These are phyloP conservation scores for Prunus padus DNA, from an alignment of 306 rosid species.

Conservation along the genomic window DNA sequence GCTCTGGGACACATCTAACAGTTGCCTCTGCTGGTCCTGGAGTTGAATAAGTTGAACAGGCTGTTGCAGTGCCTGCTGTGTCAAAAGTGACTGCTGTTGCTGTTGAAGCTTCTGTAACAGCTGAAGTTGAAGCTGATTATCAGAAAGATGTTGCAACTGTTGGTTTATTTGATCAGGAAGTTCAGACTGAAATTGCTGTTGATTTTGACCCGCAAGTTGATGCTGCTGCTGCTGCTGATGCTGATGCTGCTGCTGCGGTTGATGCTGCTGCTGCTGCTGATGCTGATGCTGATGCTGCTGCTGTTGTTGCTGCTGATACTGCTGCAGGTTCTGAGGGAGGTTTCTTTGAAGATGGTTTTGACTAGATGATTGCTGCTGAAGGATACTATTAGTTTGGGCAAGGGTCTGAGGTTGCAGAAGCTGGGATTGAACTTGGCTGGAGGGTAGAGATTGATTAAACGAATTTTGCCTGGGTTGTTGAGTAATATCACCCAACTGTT, in stretches of 20 bases:
- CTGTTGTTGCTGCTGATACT: constrained; percentile 40
- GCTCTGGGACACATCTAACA: constrained; percentile 58
- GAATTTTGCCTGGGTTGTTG: constrained; percentile 54
- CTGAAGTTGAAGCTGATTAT: constrained; percentile 65
- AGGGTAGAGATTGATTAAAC: constrained; percentile 55
- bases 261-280: no score
- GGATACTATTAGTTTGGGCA: constrained; percentile 46
- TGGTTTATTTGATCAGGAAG: constrained; percentile 61
- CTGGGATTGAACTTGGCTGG: constrained; percentile 66
- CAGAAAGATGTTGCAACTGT: constrained; percentile 65
- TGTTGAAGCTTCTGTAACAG: constrained; percentile 82
- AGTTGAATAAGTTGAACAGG: constrained; percentile 60
- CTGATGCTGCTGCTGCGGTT: constrained; percentile 16
- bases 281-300: constrained; percentile 17
- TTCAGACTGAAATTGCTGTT: constrained; percentile 58
- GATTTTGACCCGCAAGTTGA: constrained; percentile 54
- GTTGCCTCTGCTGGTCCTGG: constrained; percentile 78
- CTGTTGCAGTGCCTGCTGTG: constrained; percentile 64
- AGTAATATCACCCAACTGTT: constrained; percentile 55
- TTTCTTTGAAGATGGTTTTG: constrained; percentile 62
- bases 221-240: constrained; percentile 55
- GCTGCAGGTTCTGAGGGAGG: constrained; percentile 56
- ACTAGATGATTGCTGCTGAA: constrained; percentile 62
- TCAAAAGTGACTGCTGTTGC: constrained; percentile 61
- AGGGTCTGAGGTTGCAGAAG: constrained; percentile 65